Evolutionary conservation across 2,329 filamentous ascomycete genomes (phyloP).

Genomic region (Colletotrichum godetiae): DNA sequence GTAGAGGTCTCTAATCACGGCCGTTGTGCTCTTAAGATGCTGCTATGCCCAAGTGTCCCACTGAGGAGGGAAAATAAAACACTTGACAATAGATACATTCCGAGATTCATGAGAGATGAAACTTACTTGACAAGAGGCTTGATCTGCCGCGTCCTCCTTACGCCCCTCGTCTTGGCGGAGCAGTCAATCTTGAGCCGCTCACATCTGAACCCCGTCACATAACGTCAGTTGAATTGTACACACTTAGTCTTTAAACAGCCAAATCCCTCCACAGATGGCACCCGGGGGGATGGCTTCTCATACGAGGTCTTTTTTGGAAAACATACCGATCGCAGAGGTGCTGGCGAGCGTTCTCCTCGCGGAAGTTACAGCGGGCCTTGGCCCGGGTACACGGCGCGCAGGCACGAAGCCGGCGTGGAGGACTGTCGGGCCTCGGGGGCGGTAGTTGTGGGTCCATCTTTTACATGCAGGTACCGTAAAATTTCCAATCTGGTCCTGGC

Average conservation of each 20-base stretch:
- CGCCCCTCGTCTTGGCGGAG: constrained; percentile 41
- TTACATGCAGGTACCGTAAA: too few species aligned
- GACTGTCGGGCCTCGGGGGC: constrained; percentile 18
- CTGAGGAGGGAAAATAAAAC: too few species aligned
- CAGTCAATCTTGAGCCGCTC: constrained; percentile 43
- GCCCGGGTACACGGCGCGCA: constrained; percentile 37
- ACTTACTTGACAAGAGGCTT: constrained; percentile 41
- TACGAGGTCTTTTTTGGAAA: background rate
- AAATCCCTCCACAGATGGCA: too few species aligned
- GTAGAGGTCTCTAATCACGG: background rate
- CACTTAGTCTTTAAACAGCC: too few species aligned
- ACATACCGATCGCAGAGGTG: constrained; percentile 33
- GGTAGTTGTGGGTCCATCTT: constrained; percentile 12
- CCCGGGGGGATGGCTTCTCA: too few species aligned
- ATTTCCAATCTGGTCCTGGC: too few species aligned
- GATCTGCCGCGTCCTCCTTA: constrained; percentile 47
- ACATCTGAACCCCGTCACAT: constrained; percentile 35
- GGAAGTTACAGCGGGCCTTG: constrained; percentile 34
- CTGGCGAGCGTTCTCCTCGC: constrained; percentile 26
- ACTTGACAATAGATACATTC: too few species aligned
- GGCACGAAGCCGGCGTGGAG: constrained; percentile 36
- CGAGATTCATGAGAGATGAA: too few species aligned
- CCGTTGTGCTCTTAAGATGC: background rate
- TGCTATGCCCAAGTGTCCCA: background rate
- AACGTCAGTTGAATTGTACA: background rate